A percentile compares a stretch with the other conserved stretches of the same genome.
Conservation (phyloP, 768 basidiomycete species). For the Termitomyces sp. region DNA sequence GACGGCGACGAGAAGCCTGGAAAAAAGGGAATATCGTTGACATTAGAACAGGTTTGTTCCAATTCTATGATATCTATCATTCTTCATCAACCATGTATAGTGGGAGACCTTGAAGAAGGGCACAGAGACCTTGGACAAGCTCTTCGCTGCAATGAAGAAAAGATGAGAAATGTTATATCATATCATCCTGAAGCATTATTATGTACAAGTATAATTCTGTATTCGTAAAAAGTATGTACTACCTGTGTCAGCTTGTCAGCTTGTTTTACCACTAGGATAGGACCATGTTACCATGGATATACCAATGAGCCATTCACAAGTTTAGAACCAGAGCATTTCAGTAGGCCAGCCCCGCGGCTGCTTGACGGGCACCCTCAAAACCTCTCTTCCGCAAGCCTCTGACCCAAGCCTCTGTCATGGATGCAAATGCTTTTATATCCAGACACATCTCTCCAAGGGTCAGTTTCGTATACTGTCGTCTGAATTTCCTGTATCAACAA, state of each 20-base stretch:
- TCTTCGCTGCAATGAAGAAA: constrained; percentile 33
- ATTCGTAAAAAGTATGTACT: neutral
- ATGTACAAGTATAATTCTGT: neutral
- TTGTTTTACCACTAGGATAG: neutral
- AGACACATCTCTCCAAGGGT: constrained; percentile 52
- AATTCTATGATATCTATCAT: neutral
- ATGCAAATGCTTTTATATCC: constrained; percentile 53
- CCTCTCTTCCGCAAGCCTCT: constrained; percentile 54
- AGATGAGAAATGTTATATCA: constrained; percentile 16
- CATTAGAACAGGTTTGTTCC: constrained; percentile 52
- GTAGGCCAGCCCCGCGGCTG: constrained; percentile 61
- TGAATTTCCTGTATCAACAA: constrained; percentile 45
- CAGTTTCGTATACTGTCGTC: constrained; percentile 44
- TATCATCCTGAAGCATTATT: neutral
- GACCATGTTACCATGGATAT: neutral
- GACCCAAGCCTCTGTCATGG: constrained; percentile 60
- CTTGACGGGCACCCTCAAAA: constrained; percentile 59
- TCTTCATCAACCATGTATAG: constrained; percentile 21
- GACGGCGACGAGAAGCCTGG: constrained; percentile 63
- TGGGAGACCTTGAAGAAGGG: constrained; percentile 52
- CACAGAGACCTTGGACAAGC: constrained; percentile 40
- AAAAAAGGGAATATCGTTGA: constrained; percentile 74
- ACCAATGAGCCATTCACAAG: neutral
- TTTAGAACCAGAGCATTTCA: neutral
- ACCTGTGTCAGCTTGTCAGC: neutral